These are phyloP conservation scores for Mycena olivaceomarginata DNA, from an alignment of 768 basidiomycete genomes.

Conservation along the genomic window DNA sequence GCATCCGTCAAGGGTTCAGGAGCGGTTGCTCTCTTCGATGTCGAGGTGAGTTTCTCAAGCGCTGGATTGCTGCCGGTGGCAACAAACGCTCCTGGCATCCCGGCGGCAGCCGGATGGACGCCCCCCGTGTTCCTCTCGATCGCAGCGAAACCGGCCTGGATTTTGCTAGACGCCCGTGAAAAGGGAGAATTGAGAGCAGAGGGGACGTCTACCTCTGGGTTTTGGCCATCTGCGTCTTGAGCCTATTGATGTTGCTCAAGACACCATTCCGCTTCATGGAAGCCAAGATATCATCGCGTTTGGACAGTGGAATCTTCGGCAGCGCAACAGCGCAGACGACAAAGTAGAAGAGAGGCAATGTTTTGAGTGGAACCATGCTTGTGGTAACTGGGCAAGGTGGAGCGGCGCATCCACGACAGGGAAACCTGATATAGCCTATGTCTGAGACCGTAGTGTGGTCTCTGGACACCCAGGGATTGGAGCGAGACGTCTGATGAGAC, in stretches of 20 bases:
- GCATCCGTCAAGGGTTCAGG: constrained; percentile 34
- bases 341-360: constrained; percentile 30
- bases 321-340: constrained; percentile 32
- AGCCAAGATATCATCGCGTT: constrained; percentile 38
- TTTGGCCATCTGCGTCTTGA: constrained; percentile 39
- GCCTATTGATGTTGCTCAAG: constrained; percentile 23
- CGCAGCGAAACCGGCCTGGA: constrained; percentile 21
- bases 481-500: background rate
- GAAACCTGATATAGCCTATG: constrained; percentile 12
- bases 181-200: background rate
- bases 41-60: constrained; percentile 29
- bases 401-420: background rate
- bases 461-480: background rate
- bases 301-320: constrained; percentile 41
- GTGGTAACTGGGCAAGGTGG: background rate
- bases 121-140: constrained; percentile 34
- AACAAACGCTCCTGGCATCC: constrained; percentile 21
- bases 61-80: constrained; percentile 29
- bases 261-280: constrained; percentile 36
- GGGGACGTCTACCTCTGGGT: constrained; percentile 22
- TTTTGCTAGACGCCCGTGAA: constrained; percentile 20
- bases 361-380: constrained; percentile 32
- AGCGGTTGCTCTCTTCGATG: constrained; percentile 25
- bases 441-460: constrained; percentile 12
- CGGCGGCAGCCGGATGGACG: constrained; percentile 31